Conservation (phyloP, 2,329 filamentous ascomycete genomes). For the Zasmidium angulare region DNA sequence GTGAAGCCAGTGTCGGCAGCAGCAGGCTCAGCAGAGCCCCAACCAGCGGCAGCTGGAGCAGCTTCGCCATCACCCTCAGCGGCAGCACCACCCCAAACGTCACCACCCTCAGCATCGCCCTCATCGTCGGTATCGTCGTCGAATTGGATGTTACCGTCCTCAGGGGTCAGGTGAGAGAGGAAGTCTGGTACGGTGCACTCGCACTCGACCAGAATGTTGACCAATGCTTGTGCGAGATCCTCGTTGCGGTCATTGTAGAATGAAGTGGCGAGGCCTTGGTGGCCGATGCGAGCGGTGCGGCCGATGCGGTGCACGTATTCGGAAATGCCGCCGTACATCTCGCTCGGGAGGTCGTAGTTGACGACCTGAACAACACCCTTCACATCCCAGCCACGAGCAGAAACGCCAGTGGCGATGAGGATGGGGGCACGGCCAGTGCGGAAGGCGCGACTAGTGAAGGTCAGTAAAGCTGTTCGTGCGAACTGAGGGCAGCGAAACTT, state of each 20-base stretch:
- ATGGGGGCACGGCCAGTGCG: slow-evolving; percentile 72
- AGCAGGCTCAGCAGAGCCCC: slow-evolving; percentile 17
- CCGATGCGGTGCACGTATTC: slow-evolving; percentile 96
- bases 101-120: slow-evolving; percentile 14
- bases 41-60: slow-evolving; percentile 15
- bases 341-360: slow-evolving; percentile 83
- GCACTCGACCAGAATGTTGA: slow-evolving; percentile 79
- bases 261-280: slow-evolving; percentile 79
- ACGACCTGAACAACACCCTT: slow-evolving; percentile 85
- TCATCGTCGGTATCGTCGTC: slow-evolving; percentile 56
- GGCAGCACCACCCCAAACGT: slow-evolving; percentile 20
- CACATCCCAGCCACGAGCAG: slow-evolving; percentile 85
- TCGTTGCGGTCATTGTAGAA: slow-evolving; percentile 82
- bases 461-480: not conserved
- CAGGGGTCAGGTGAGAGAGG: slow-evolving; percentile 63
- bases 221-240: slow-evolving; percentile 69
- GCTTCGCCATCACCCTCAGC: slow-evolving; percentile 5
- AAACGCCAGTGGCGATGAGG: slow-evolving; percentile 80
- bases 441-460: slow-evolving; percentile 65
- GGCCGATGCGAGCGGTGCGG: slow-evolving; percentile 90
- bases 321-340: slow-evolving; percentile 78
- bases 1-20: slow-evolving; percentile 22
- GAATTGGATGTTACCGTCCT: slow-evolving; percentile 52
- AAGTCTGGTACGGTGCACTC: slow-evolving; percentile 81
- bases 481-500: slow-evolving; percentile 35